These are phyloP conservation scores for Bruguiera gymnorhiza DNA, from an alignment of 345 rosid species.

Conservation along the genomic window DNA sequence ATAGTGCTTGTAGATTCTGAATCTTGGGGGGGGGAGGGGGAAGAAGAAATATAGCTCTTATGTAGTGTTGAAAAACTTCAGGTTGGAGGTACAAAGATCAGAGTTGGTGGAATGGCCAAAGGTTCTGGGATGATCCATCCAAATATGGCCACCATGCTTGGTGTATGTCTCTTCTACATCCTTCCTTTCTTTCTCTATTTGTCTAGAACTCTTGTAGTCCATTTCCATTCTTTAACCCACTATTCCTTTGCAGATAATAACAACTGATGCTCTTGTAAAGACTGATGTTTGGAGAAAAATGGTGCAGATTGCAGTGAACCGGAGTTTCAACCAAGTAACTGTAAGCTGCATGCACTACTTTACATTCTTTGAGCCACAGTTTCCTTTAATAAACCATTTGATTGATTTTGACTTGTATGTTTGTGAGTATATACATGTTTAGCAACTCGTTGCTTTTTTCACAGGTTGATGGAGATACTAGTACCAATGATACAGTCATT, in stretches of 20 bases:
- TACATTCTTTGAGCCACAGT: not conserved
- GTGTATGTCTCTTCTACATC: slow-evolving; percentile 53
- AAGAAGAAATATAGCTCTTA: not conserved
- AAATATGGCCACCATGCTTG: slow-evolving; percentile 94
- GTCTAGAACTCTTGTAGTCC: slow-evolving; percentile 2
- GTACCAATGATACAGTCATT: slow-evolving; percentile 86
- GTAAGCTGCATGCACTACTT: slow-evolving; percentile 34
- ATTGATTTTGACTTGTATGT: no score
- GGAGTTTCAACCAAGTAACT: slow-evolving; percentile 97
- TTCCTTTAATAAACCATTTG: no score
- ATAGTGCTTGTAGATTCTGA: slow-evolving; percentile 1
- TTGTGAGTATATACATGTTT: not conserved
- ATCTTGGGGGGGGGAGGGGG: not conserved
- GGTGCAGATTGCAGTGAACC: slow-evolving; percentile 74
- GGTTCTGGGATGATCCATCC: slow-evolving; percentile 99
- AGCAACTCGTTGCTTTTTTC: slow-evolving; percentile 16
- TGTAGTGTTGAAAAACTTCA: slow-evolving; percentile 28
- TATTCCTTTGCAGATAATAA: slow-evolving; percentile 64
- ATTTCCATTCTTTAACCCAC: slow-evolving; percentile 7
- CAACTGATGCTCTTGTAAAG: slow-evolving; percentile 79
- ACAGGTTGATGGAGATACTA: slow-evolving; percentile 96
- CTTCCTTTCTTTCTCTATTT: slow-evolving; percentile 13
- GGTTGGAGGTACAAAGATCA: slow-evolving; percentile 67
- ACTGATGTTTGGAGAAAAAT: slow-evolving; percentile 91
- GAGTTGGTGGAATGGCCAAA: slow-evolving; percentile 95